Conservation (phyloP, 352 stramenopile genomes). For the Saprolegnia diclina region DNA sequence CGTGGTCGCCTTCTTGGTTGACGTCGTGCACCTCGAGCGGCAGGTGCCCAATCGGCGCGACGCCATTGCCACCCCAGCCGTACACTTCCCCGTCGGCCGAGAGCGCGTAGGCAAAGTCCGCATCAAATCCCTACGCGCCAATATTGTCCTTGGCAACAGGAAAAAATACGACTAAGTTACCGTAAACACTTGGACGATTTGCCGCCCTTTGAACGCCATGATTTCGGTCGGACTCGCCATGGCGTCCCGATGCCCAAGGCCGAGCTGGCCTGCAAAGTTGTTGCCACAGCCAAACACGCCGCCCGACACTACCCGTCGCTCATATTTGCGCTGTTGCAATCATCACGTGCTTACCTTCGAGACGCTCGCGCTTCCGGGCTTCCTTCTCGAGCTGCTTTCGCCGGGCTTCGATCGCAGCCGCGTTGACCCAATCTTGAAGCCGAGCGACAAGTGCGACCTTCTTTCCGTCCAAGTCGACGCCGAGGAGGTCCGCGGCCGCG, state of each 20-base stretch:
- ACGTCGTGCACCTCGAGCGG: not conserved
- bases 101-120: conserved; percentile 73
- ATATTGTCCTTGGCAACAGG: not conserved
- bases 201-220: conserved; percentile 40
- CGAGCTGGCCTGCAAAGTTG: conserved; percentile 62
- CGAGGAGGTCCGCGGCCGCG: conserved; percentile 49
- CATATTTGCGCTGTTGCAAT: not conserved
- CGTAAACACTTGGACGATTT: conserved; percentile 44
- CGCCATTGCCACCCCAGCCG: conserved; percentile 76
- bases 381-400: conserved; percentile 35
- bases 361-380: conserved; percentile 37
- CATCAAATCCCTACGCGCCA: conserved; percentile 48
- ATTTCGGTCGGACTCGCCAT: conserved; percentile 47
- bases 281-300: conserved; percentile 62
- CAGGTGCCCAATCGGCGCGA: not conserved
- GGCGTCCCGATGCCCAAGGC: conserved; percentile 43
- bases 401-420: conserved; percentile 40
- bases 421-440: conserved; percentile 68
- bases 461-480: conserved; percentile 44
- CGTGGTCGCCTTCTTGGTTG: not conserved
- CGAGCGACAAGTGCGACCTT: conserved; percentile 57
- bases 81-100: conserved; percentile 78
- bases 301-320: conserved; percentile 35
- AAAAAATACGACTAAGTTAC: conserved; percentile 28
- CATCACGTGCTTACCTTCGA: conserved; percentile 35